These are phyloP conservation scores for Adansonia madagascariensis DNA, from an alignment of 441 rosid genomes.

Conservation along the genomic window DNA sequence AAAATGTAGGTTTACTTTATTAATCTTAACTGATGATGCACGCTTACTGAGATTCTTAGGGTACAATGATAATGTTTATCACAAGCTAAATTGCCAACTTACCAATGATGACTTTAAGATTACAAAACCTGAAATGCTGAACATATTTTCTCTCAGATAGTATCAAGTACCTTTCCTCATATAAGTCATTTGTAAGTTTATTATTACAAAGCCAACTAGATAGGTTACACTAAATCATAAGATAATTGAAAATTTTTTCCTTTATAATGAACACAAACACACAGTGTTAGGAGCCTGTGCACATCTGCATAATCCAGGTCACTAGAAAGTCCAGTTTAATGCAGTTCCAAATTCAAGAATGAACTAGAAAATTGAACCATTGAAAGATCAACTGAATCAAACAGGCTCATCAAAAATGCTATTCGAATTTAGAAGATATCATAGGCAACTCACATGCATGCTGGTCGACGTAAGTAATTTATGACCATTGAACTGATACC, in stretches of 20 bases:
- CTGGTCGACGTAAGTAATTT: constrained; percentile 59
- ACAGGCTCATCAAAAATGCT: background rate
- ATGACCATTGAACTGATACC: constrained; percentile 51
- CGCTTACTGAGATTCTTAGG: too few species aligned
- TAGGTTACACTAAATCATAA: background rate
- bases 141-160: background rate
- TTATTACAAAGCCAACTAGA: background rate
- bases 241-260: background rate
- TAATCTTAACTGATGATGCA: background rate
- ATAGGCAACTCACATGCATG: constrained; percentile 61
- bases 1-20: background rate
- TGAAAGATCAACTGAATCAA: background rate
- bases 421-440: constrained; percentile 8
- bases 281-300: background rate
- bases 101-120: background rate
- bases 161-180: background rate
- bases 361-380: background rate
- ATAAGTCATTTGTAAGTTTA: background rate
- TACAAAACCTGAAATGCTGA: background rate
- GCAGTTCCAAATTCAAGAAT: background rate
- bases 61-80: background rate
- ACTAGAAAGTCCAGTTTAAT: constrained; percentile 3
- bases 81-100: background rate
- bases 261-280: background rate
- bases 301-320: background rate